phyloP scores from a whole-genome alignment of 371 early-diverging fungal species.

The Dentiscutata heterogama region DNA sequence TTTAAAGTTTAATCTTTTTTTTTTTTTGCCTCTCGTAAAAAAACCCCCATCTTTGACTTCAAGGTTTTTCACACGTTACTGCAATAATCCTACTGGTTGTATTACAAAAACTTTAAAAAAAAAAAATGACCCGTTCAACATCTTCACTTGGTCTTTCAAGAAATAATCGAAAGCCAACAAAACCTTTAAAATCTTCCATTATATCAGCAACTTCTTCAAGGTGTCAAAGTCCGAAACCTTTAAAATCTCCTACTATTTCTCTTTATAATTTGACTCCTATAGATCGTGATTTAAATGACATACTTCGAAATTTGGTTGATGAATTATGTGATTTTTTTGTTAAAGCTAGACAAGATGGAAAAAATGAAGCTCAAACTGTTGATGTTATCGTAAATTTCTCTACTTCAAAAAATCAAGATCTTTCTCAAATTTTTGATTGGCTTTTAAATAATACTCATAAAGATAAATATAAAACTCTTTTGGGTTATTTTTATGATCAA shows the following conservation, averaged over 20 bases:
- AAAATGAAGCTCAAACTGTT: conserved; percentile 1
- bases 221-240: neutral
- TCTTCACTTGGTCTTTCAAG: neutral
- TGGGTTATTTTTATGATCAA: conserved; percentile 61
- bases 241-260: neutral
- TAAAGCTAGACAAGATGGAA: neutral
- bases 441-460: conserved; percentile 4
- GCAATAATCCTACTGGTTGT: too few species aligned
- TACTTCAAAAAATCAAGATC: conserved; percentile 86
- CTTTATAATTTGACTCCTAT: neutral
- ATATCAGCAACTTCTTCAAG: neutral
- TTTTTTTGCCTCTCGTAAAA: too few species aligned
- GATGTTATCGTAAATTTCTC: conserved; percentile 65
- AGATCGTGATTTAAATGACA: neutral
- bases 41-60: too few species aligned
- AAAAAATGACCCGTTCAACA: neutral
- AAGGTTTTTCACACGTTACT: too few species aligned
- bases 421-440: conserved; percentile 51
- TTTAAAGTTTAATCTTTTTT: too few species aligned
- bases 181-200: neutral
- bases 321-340: neutral
- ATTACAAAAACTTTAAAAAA: neutral
- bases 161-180: neutral
- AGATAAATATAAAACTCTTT: conserved; percentile 14
- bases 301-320: neutral